Base-by-base conservation (phyloP, 148 eudicot genomes). In the Oxyria digyna region DNA sequence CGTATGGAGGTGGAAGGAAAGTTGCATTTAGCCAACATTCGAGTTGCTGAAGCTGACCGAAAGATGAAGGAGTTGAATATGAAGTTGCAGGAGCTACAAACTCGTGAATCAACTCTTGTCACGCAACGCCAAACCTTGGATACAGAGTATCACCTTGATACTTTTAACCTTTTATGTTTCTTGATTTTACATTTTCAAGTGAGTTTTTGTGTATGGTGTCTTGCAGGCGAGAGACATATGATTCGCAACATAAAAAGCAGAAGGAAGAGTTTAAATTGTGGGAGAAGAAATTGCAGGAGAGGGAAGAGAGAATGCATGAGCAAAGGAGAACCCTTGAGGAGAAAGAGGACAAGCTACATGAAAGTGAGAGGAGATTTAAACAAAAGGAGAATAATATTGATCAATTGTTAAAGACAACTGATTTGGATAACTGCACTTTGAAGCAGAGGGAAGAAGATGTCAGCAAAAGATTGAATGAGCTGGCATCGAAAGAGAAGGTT, bases 271-370 rank as follows among this genome's bases (percentile, higher is more conserved):
- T 95, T 71, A 67, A 63, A 40, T 86, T 84, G 38, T 87, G 96
- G 99, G 99, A 91, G 78, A 87, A 73, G 68, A 88, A 84, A 62
- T 75, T 95, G 66, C 96, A 95, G 70, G 96, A 88, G 71, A 81
- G 77, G 23, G 99, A 95, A 80, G 88, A 83, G 76, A 82, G 82
- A 70, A 74, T 91, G 33, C 79, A 83, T 69, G 85, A 84, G 75
- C 76, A 76, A 68, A 77, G 96, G 66, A 87, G 93, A 76, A 68
- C 71, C 49, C 72, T 84, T 21, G 83, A 79, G 73, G 81, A 81
- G 67, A 82, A 85, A 72, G 96, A 95, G 80, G 89, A 91, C 55
- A 84, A 80, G 70, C 72, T 79, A 65, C 81, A 82, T 71, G 87
- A 81, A 76, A 70, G 72, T 68, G 88, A 91, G 32, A 72, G 68